Conservation (phyloP, 2,329 filamentous ascomycete species). For the Xenosphaeropsis pyriputrescens region DNA sequence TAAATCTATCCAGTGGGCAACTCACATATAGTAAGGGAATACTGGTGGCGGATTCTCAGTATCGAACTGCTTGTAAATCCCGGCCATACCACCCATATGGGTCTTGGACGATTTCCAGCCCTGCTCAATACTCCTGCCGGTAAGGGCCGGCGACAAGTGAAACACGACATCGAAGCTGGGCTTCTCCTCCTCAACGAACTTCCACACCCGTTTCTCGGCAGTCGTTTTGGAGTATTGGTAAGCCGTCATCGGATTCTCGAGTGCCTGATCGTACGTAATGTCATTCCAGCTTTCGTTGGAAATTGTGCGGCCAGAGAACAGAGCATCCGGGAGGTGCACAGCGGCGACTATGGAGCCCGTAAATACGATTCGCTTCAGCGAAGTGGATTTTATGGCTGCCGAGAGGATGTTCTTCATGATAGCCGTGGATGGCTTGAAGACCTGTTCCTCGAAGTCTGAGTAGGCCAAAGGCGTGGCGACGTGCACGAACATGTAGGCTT, state of each 20-base stretch:
- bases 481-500: too few species aligned
- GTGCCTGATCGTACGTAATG: conserved; percentile 25
- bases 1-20: background rate
- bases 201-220: conserved; percentile 49
- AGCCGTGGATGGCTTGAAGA: background rate
- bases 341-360: conserved; percentile 1
- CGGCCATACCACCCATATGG: background rate
- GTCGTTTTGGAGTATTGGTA: conserved; percentile 33
- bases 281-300: conserved; percentile 35
- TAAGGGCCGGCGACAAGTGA: conserved; percentile 1
- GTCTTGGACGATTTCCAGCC: conserved; percentile 1
- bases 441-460: too few species aligned
- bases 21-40: conserved; percentile 2
- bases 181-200: conserved; percentile 33
- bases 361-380: conserved; percentile 1
- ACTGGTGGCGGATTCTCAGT: background rate
- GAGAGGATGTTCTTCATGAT: conserved; percentile 1
- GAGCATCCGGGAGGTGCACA: background rate
- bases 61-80: conserved; percentile 1
- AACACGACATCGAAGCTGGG: conserved; percentile 33
- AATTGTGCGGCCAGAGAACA: conserved; percentile 22
- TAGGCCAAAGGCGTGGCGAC: too few species aligned
- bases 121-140: background rate
- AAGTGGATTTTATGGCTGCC: background rate
- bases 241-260: background rate